Evolutionary conservation across 108 stramenopile genomes (phyloP), one percentile per base, ranked within the genome.

Genomic region (Fistulifera solaris): DNA sequence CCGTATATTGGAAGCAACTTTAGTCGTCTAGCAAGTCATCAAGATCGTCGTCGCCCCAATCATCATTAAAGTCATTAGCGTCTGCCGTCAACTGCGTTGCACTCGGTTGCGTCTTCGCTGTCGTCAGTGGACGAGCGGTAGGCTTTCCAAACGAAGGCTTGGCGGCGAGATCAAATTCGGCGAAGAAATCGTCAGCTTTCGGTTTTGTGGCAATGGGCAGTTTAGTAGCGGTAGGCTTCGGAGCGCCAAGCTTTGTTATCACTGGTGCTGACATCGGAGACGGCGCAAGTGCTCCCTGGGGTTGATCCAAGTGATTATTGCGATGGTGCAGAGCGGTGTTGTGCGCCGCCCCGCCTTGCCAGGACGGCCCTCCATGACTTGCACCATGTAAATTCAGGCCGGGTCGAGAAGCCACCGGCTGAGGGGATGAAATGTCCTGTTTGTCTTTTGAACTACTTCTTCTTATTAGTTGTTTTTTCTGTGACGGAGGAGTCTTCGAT

Each of bases 11-110:
- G n/a, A 8, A 35, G 8, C 8, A 35, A 6, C 31, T 22, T 56
- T 67, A 78, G 31, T 70, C 72, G 50, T 70, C 62, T 26, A 80
- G 38, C 19, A 80, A 66, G 43, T 80, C 78, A 58, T 80, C 69
- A 38, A 80, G 48, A 59, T 80, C 78, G 52, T 80, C 78, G 48
- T 75, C 73, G 22, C 57, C 73, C 78, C 73, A 80, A 55, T 75
- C 59, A 25, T 61, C 73, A 52, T 25, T 40, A n/a, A 39, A 35
- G 6, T 35, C 31, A 35, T 35, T 35, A 6, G 31, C 31, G 8
- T 35, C 31, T 35, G 31, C 6, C 6, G 31, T 35, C 31, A 47
- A 19, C 1, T 46, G 22, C 7, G 35, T 27, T 26, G 52, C 35
- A 19, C 31, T 25, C 15, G 26, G 50, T 13, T 23, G 50, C 23